Conservation (phyloP, 352 stramenopile genomes). For the Saprolegnia diclina region DNA sequence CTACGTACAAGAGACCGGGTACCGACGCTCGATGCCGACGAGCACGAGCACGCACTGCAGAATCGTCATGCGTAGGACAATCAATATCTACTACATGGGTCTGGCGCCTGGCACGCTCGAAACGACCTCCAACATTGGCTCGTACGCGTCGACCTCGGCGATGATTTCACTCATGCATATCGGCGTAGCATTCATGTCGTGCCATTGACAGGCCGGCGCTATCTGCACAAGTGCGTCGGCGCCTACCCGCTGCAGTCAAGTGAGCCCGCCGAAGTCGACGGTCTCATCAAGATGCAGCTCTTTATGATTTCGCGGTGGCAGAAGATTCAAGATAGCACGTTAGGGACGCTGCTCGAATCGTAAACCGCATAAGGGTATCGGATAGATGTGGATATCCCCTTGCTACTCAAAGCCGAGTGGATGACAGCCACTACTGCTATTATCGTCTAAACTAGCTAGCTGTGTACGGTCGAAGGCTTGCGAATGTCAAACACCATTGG, state of each 20-base stretch:
- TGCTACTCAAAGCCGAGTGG: not conserved
- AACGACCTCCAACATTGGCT: not conserved
- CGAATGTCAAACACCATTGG: conserved; percentile 74
- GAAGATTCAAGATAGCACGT: not conserved
- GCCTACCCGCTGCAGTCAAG: not conserved
- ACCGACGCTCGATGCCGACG: not conserved
- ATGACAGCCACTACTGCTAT: not conserved
- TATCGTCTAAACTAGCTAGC: not conserved
- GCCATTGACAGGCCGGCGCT: not conserved
- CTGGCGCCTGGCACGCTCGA: not conserved
- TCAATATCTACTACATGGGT: conserved; percentile 9
- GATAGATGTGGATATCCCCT: not conserved
- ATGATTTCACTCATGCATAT: not conserved
- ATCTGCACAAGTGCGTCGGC: not conserved
- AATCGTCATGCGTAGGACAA: not conserved
- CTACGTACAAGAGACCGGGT: not conserved
- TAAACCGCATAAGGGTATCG: not conserved
- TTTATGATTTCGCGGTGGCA: conserved; percentile 7
- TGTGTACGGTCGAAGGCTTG: not conserved
- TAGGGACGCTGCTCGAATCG: not conserved
- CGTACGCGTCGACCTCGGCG: not conserved
- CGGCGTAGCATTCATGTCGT: conserved; percentile 5
- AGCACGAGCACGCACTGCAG: not conserved
- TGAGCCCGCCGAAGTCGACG: not conserved
- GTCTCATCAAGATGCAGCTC: conserved; percentile 6